Evolutionary conservation across 495 filamentous ascomycete species (phyloP).

Genomic region (Penicillium egyptiacum): DNA sequence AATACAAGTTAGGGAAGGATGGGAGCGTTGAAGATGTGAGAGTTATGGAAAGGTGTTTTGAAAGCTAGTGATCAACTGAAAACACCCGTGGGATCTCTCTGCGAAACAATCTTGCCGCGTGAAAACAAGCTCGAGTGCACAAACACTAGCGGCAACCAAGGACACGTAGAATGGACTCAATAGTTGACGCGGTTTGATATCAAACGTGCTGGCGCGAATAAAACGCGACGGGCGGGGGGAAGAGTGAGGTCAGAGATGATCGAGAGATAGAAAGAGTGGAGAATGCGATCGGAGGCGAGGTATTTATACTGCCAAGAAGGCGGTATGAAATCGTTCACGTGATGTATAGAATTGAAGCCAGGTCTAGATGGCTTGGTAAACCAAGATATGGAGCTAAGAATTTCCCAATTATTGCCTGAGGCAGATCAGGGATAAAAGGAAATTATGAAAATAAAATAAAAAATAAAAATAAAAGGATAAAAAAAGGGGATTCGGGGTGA

Average conservation of each 20-base stretch:
- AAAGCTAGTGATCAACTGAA: conserved; percentile 14
- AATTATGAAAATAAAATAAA: conserved; percentile 19
- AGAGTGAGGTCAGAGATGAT: conserved; percentile 15
- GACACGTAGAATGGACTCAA: conserved; percentile 12
- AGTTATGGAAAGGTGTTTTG: conserved; percentile 10
- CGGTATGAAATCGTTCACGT: conserved; percentile 40
- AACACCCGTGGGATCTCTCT: conserved; percentile 1
- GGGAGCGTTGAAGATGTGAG: conserved; percentile 15
- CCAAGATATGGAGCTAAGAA: conserved; percentile 13
- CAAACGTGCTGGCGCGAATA: conserved; percentile 11
- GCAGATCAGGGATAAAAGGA: conserved; percentile 12
- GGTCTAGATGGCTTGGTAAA: conserved; percentile 10
- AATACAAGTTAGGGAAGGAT: conserved; percentile 15
- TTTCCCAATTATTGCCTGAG: conserved; percentile 24
- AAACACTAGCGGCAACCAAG: conserved; percentile 16
- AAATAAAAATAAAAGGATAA: conserved; percentile 19
- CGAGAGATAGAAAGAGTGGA: conserved; percentile 43
- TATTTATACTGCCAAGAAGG: conserved; percentile 52
- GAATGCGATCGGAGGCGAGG: conserved; percentile 45
- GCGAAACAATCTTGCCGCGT: conserved; percentile 5
- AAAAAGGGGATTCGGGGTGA: conserved; percentile 6
- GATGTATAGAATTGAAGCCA: conserved; percentile 25
- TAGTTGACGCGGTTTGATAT: conserved; percentile 2
- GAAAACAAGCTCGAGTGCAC: conserved; percentile 18
- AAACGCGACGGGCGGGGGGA: conserved; percentile 13